phyloP scores from a whole-genome alignment of 2,329 filamentous ascomycete genomes.

The Mariannaea sp. region DNA sequence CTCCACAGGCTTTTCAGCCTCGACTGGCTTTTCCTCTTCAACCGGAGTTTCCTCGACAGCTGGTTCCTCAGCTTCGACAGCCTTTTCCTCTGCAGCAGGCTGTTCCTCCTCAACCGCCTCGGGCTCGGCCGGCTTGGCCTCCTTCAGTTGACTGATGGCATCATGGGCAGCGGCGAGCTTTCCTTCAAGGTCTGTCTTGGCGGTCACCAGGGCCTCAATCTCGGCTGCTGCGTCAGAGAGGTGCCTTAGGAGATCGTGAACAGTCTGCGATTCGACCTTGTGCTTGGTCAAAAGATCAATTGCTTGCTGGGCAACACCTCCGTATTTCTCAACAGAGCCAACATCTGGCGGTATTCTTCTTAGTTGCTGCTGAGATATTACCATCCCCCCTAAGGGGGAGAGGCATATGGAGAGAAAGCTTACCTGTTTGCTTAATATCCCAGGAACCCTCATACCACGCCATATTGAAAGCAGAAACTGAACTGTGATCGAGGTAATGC shows the following conservation, averaged over 20 bases:
- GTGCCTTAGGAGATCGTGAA: constrained; percentile 22
- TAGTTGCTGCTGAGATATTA: no score
- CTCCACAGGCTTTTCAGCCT: not conserved
- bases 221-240: constrained; percentile 19
- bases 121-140: not conserved
- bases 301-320: constrained; percentile 20
- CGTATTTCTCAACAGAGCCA: constrained; percentile 17
- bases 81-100: not conserved
- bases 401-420: not conserved
- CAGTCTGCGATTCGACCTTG: constrained; percentile 21
- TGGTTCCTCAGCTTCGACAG: not conserved
- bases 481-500: not conserved
- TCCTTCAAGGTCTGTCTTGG: constrained; percentile 16
- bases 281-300: constrained; percentile 17
- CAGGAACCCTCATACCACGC: constrained; percentile 26
- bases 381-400: no score
- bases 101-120: not conserved
- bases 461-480: constrained; percentile 10
- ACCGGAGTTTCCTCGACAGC: not conserved
- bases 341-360: constrained; percentile 11
- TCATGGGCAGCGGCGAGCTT: constrained; percentile 15
- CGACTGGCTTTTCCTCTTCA: not conserved
- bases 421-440: constrained; percentile 23
- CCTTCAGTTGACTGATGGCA: constrained; percentile 4
- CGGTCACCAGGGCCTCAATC: constrained; percentile 17